Base-by-base conservation (phyloP, 2,329 filamentous ascomycete genomes). In the Verticillium dahliae region DNA sequence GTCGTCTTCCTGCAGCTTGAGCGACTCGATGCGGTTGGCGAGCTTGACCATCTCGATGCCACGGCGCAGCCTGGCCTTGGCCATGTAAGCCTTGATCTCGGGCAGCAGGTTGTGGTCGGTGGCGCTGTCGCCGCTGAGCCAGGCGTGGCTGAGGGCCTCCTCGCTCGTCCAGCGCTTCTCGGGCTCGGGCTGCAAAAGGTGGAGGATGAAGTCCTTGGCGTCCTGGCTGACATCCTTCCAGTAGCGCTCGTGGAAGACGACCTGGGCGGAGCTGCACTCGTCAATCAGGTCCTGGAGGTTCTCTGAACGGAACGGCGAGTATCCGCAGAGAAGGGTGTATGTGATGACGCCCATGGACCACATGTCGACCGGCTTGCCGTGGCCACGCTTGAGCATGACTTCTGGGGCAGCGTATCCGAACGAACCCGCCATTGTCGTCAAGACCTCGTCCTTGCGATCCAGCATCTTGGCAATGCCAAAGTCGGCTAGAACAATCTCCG, bases 381-480 rank as follows among this genome's bases (percentile, higher is more conserved):
- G 96, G 22, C 95, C 95, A 72, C 91, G 88, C 82, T 97, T 97
- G 66, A 97, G 83, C 95, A 99, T 99, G 63, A 99, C 93, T 75
- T 99, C 95, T 9, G 95, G 95, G 1, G 95, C 95, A 22, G 95
- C 95, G 71, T 99, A 99, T 60, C 95, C 95, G 72, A 99, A 98
- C 0, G 95, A 98, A 54, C 95, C 95, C 54, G 95, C 95, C 95
- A 99, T 99, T 59, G 93, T 98, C 68, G 92, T 98, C 65, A 99
- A 85, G 55, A 97, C 91, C 71, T 96, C 93, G 66, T 93, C 88
- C 68, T 93, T 91, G 68, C 84, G 90, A 72, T 97, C 93, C 39
- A 99, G 85, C 85, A 96, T 97, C 80, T 99, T 99, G 60, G 95
- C 95, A 72, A 99, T 99, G 73, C 96, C 95, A 71, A 99, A 99